Conservation (phyloP, 169 alveolate species). For the Plasmodium blacklocki region DNA sequence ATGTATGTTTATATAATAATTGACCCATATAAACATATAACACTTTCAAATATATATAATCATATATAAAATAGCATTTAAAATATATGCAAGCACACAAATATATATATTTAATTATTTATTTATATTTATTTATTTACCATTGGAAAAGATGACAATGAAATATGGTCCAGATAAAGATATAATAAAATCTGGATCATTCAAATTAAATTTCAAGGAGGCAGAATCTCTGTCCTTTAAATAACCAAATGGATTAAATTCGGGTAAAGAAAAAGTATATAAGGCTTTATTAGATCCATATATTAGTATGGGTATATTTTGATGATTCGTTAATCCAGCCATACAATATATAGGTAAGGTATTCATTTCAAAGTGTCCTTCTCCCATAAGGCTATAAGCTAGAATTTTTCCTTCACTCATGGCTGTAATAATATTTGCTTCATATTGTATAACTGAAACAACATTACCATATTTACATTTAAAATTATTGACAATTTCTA, state of each 20-base stretch:
- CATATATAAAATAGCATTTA: not conserved
- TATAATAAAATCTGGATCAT: conserved; percentile 67
- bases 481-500: conserved; percentile 46
- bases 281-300: conserved; percentile 70
- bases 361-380: conserved; percentile 66
- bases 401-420: conserved; percentile 76
- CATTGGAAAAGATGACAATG: conserved; percentile 54
- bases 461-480: conserved; percentile 73
- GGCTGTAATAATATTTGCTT: conserved; percentile 72
- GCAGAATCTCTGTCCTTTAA: conserved; percentile 54
- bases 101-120: not conserved
- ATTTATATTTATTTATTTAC: conserved; percentile 5
- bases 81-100: not conserved
- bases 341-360: conserved; percentile 69
- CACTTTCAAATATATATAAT: not conserved
- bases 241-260: conserved; percentile 70
- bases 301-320: conserved; percentile 54
- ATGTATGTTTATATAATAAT: not conserved
- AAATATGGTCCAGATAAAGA: conserved; percentile 75
- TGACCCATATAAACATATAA: not conserved
- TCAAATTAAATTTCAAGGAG: conserved; percentile 39
- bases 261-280: conserved; percentile 73
- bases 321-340: conserved; percentile 70
- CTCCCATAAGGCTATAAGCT: conserved; percentile 64
- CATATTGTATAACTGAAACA: conserved; percentile 75